Conservation (phyloP, 2,329 filamentous ascomycete species). For the Talaromyces verruculosus region DNA sequence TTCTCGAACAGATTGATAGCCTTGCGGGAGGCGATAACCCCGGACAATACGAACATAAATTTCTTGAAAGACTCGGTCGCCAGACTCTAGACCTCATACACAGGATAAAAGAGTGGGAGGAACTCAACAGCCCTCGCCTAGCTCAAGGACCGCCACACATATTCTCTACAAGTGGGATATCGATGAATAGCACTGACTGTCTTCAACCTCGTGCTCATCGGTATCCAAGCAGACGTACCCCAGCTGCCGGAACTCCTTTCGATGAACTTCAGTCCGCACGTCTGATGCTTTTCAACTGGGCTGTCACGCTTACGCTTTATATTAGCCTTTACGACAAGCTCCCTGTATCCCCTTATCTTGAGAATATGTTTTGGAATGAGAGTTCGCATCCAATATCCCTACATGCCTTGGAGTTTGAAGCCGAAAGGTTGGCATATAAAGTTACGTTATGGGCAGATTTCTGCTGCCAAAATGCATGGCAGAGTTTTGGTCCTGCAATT, state of each 20-base stretch:
- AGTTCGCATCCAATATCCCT: not conserved
- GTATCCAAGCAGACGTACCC: constrained; percentile 14
- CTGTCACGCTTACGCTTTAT: constrained; percentile 14
- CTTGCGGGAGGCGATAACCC: not conserved
- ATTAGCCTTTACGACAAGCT: constrained; percentile 1
- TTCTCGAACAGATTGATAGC: constrained; percentile 11
- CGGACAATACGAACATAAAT: not conserved
- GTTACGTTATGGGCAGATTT: constrained; percentile 16
- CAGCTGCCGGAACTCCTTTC: not conserved
- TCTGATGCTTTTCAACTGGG: constrained; percentile 15
- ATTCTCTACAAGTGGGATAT: constrained; percentile 2
- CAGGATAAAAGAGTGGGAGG: constrained; percentile 10
- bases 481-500: constrained; percentile 18
- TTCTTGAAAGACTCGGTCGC: not conserved
- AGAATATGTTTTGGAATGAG: not conserved
- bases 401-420: not conserved
- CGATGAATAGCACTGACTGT: constrained; percentile 4
- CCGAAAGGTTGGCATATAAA: constrained; percentile 4
- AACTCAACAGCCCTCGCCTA: not conserved
- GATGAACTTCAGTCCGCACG: constrained; percentile 13
- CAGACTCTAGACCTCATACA: constrained; percentile 4
- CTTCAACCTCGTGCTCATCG: constrained; percentile 15
- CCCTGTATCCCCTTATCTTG: not conserved
- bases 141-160: constrained; percentile 6
- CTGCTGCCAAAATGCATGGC: constrained; percentile 20